Base-by-base conservation (phyloP, 2,329 filamentous ascomycete species). In the Stagonosporopsis vannaccii region DNA sequence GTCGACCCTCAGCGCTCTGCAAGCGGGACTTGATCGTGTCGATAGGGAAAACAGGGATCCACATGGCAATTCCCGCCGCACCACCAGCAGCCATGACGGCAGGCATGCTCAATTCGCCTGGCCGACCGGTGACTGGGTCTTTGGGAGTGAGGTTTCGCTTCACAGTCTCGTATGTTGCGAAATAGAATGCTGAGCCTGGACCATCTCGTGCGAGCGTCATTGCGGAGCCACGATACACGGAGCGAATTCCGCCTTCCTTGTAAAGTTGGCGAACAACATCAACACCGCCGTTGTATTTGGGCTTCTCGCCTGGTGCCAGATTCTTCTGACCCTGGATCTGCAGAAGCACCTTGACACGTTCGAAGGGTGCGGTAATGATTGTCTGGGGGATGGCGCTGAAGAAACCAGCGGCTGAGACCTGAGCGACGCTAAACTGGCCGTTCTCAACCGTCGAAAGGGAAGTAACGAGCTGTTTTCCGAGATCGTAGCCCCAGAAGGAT, bases 301-400 rank as follows among this genome's bases (percentile, higher is more conserved):
- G 93, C 79, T 97, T 96, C 81, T 97, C 90, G 71, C 93, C 94
- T 0, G 93, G 91, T 0, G 88, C 87, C 36, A 95, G 88, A 49
- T 84, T 80, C 79, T 93, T 92, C 78, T 97, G 92, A 71, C 92
- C 93, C 80, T 98, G 95, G 66, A 98, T 96, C 78, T 99, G 95
- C 1, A 99, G 88, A 62, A 99, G 92, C 52, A 99, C 94, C 80
- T 99, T 99, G 68, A 99, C 92, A 72, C 95, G 94, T 84, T 99
- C 95, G 76, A 99, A 98, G 59, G 95, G 95, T 4, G 95, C 95
- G n/a, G 95, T 98, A 81, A 99, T 97, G 78, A 91, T 80, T 4
- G 95, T 99, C 92, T 96, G 96, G 71, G 95, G 95, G 58, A 99
- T 90, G 59, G 95, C 95, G 73, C 91, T 96, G 85, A 99, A 78